These are phyloP conservation scores for Zoysia japonica DNA, from an alignment of 176 grass and related monocot genomes.

Conservation along the genomic window DNA sequence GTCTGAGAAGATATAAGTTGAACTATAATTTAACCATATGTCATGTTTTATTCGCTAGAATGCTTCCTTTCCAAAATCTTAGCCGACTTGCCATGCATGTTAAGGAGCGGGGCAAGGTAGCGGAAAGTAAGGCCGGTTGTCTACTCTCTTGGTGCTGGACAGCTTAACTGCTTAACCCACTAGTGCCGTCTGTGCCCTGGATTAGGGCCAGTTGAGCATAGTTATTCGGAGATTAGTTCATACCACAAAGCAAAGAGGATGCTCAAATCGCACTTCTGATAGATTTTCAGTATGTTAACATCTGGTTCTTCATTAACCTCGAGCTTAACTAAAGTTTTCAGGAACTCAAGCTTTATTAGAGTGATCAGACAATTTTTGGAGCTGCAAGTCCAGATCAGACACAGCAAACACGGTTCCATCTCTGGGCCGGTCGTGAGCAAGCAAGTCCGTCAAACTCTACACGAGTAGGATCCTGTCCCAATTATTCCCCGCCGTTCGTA, in stretches of 20 bases:
- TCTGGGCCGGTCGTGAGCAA: not conserved
- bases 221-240: no score
- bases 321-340: no score
- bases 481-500: not conserved
- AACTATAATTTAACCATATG: not conserved
- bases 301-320: not conserved
- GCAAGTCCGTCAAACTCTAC: conserved; percentile 20
- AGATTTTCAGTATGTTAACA: not conserved
- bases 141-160: not conserved
- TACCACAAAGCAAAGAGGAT: no score
- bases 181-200: no score
- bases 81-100: no score
- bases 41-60: no score
- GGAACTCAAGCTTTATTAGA: not conserved
- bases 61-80: not conserved
- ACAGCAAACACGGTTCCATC: not conserved
- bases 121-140: no score
- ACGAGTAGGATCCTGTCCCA: conserved; percentile 17
- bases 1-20: not conserved
- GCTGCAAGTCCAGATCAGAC: not conserved
- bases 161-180: not conserved
- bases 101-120: no score
- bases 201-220: no score
- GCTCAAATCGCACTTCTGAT: no score
- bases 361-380: not conserved